Conservation (phyloP, 305 asterid species). For the Rubia balearica region DNA sequence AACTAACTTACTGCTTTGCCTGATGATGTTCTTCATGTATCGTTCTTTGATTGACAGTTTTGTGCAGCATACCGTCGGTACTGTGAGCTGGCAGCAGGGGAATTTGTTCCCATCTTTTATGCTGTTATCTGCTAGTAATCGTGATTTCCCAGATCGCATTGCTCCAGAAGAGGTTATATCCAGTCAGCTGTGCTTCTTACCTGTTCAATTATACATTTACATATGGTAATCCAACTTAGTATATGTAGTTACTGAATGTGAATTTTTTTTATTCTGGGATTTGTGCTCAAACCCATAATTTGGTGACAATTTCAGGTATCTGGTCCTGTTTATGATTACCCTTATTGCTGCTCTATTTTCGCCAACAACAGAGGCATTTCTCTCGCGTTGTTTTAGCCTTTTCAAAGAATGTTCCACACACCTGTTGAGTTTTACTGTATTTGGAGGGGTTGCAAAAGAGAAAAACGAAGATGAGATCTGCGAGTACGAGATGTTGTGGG, state of each 20-base stretch:
- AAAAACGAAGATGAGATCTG: slow-evolving; percentile 77
- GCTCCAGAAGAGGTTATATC: slow-evolving; percentile 37
- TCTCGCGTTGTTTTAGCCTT: slow-evolving; percentile 33
- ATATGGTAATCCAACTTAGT: slow-evolving; percentile 48
- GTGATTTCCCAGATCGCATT: slow-evolving; percentile 26
- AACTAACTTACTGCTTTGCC: slow-evolving; percentile 12
- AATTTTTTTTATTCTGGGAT: slow-evolving; percentile 1
- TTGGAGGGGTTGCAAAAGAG: slow-evolving; percentile 42
- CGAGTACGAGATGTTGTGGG: slow-evolving; percentile 95
- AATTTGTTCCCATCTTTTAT: slow-evolving; percentile 88
- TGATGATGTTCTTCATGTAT: slow-evolving; percentile 3
- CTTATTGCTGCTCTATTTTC: slow-evolving; percentile 50
- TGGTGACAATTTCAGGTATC: slow-evolving; percentile 56
- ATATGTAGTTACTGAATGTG: background rate
- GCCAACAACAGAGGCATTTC: slow-evolving; percentile 57
- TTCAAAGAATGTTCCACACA: slow-evolving; percentile 32
- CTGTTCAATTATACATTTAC: slow-evolving; percentile 65
- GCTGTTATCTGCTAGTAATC: slow-evolving; percentile 73
- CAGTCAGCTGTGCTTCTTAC: slow-evolving; percentile 79
- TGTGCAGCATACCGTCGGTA: slow-evolving; percentile 92
- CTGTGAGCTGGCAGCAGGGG: slow-evolving; percentile 98
- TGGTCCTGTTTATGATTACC: slow-evolving; percentile 60
- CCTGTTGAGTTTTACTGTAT: slow-evolving; percentile 33
- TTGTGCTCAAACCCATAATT: slow-evolving; percentile 18
- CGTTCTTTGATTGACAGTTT: slow-evolving; percentile 27